These are phyloP conservation scores for Candida sanyaensis DNA, from an alignment of 1,139 yeast genomes.

Conservation along the genomic window DNA sequence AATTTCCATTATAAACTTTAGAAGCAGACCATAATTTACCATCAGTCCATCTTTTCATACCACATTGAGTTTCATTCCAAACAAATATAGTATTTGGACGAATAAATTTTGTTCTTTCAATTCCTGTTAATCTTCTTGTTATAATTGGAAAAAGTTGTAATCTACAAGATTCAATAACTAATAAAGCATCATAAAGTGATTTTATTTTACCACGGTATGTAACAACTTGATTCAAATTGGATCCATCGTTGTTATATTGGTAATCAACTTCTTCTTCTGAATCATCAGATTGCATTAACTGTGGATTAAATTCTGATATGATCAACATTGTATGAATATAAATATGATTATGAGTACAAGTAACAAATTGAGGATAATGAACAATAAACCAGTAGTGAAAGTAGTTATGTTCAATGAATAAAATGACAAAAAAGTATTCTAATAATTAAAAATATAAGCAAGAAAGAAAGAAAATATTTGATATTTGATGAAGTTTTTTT, in stretches of 20 bases:
- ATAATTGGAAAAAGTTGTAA: conserved; percentile 57
- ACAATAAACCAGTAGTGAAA: too few species aligned
- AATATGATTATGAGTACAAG: too few species aligned
- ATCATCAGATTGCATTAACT: conserved; percentile 7
- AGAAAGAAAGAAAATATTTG: too few species aligned
- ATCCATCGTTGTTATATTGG: conserved; percentile 1
- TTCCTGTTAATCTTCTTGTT: conserved; percentile 58
- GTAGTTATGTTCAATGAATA: too few species aligned
- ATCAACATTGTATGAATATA: conserved; percentile 14
- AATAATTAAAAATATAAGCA: too few species aligned
- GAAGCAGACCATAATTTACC: conserved; percentile 74
- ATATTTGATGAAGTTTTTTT: too few species aligned
- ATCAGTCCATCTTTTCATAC: conserved; percentile 78
- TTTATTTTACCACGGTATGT: conserved; percentile 63
- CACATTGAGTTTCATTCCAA: conserved; percentile 73
- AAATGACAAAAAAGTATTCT: too few species aligned
- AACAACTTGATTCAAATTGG: conserved; percentile 38
- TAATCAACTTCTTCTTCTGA: conserved; percentile 5
- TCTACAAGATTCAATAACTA: conserved; percentile 65
- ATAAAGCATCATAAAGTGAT: conserved; percentile 61
- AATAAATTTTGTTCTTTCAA: conserved; percentile 51
- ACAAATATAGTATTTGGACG: conserved; percentile 63
- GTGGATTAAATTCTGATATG: conserved; percentile 19
- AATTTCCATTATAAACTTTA: conserved; percentile 60
- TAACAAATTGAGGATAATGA: too few species aligned